Evolutionary conservation across 352 stramenopile species (phyloP).

Genomic region (Aphanomyces invadans): DNA sequence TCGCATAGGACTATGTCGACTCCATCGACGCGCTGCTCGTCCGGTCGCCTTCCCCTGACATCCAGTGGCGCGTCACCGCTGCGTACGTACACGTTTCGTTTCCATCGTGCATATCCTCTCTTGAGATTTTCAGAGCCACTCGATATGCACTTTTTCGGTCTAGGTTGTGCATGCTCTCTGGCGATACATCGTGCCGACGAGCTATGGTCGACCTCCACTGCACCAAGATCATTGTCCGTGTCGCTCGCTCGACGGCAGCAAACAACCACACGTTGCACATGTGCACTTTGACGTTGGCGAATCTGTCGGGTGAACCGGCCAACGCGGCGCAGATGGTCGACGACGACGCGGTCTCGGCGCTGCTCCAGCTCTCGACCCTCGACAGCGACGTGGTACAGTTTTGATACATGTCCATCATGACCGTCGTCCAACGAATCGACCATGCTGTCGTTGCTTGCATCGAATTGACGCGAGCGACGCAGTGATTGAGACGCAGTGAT

Average conservation of each 20-base stretch:
- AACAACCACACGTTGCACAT: constrained; percentile 40
- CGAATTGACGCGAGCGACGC: no score
- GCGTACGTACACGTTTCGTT: background rate
- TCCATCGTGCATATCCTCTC: no score
- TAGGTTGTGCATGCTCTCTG: constrained; percentile 50
- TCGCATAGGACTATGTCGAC: constrained; percentile 30
- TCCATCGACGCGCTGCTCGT: constrained; percentile 37
- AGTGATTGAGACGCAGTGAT: no score
- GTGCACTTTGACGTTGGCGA: constrained; percentile 52
- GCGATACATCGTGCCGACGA: constrained; percentile 34
- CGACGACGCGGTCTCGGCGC: constrained; percentile 48
- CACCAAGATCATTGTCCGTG: constrained; percentile 39
- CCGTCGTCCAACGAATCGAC: background rate
- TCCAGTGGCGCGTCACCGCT: constrained; percentile 48
- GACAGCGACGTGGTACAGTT: constrained; percentile 35
- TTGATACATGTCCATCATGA: background rate
- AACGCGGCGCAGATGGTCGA: constrained; percentile 56
- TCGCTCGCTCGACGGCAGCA: constrained; percentile 26
- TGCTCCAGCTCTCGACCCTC: constrained; percentile 53
- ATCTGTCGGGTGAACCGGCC: constrained; percentile 41
- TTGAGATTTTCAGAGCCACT: no score
- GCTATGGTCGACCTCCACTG: constrained; percentile 43
- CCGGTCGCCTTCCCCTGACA: constrained; percentile 37
- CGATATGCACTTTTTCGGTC: no score
- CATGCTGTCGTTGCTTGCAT: background rate